A percentile compares a stretch with the other conserved stretches of the same genome.
These are phyloP conservation scores for Neurospora sp. DNA, from an alignment of 495 filamentous ascomycete species.

Conservation along the genomic window DNA sequence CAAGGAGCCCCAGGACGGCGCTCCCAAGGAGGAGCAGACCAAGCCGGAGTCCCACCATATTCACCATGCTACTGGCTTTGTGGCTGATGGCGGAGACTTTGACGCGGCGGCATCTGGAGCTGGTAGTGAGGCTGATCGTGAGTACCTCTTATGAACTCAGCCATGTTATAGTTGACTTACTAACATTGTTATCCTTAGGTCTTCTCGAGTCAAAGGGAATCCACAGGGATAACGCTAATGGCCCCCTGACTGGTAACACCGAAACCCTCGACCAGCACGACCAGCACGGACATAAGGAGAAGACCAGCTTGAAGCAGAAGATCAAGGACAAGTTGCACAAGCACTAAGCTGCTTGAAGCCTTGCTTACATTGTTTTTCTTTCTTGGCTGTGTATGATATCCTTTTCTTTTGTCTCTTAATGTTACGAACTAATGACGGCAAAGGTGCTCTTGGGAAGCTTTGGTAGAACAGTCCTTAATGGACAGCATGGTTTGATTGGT, in stretches of 20 bases:
- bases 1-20: constrained; percentile 3
- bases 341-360: constrained; percentile 1
- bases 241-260: background rate
- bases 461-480: background rate
- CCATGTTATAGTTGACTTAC: background rate
- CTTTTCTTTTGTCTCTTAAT: background rate
- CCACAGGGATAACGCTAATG: constrained; percentile 8
- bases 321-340: constrained; percentile 39
- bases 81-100: constrained; percentile 56
- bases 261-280: background rate
- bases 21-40: constrained; percentile 11
- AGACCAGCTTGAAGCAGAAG: constrained; percentile 30
- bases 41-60: background rate
- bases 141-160: constrained; percentile 12
- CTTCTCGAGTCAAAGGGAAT: constrained; percentile 36
- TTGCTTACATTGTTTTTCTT: background rate
- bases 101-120: constrained; percentile 54
- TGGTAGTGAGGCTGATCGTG: constrained; percentile 55
- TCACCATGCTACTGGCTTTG: constrained; percentile 30
- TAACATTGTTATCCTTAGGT: constrained; percentile 15
- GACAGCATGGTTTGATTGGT: background rate
- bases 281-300: constrained; percentile 14
- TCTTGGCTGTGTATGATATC: background rate
- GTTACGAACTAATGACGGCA: background rate
- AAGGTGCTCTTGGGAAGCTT: background rate